Percentiles rank a stretch among this genome's conserved stretches.
Conservation (phyloP, 139 green algal species). For the Chlamydomonas incerta region DNA sequence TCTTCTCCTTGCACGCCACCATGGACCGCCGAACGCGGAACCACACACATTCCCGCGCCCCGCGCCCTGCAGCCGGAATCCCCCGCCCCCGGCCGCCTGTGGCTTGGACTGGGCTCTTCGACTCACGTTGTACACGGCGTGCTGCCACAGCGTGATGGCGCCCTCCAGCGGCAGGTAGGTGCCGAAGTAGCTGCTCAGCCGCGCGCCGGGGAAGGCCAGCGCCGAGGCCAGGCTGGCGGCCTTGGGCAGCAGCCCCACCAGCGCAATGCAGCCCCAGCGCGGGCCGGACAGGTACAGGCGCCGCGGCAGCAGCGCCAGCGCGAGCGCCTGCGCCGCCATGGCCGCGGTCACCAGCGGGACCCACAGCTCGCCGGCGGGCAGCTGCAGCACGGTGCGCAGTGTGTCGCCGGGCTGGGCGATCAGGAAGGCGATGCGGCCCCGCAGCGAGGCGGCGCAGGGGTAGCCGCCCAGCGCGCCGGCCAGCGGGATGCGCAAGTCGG, state of each 20-base stretch:
- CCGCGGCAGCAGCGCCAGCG: constrained; percentile 17
- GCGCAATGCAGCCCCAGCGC: neutral
- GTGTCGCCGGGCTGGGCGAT: neutral
- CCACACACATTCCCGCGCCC: too few species aligned
- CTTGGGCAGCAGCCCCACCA: constrained; percentile 25
- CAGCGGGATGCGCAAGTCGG: neutral
- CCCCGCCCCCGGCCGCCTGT: too few species aligned
- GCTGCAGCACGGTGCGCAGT: neutral
- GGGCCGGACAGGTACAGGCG: neutral
- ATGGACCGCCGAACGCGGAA: too few species aligned
- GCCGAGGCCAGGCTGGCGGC: constrained; percentile 6
- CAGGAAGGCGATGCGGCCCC: neutral
- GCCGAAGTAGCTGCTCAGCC: constrained; percentile 20
- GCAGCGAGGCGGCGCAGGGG: neutral
- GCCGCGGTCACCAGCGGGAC: constrained; percentile 3
- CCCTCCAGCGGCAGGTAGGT: constrained; percentile 36
- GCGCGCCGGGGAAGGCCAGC: neutral
- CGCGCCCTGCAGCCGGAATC: too few species aligned
- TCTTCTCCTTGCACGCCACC: too few species aligned
- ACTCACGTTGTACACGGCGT: constrained; percentile 21
- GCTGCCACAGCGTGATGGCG: constrained; percentile 27
- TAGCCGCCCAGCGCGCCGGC: neutral
- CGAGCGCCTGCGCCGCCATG: constrained; percentile 9
- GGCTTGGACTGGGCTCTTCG: too few species aligned
- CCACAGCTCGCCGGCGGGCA: constrained; percentile 24